Conservation (phyloP, 306 rosid species). For the Quercus aquifolioides region DNA sequence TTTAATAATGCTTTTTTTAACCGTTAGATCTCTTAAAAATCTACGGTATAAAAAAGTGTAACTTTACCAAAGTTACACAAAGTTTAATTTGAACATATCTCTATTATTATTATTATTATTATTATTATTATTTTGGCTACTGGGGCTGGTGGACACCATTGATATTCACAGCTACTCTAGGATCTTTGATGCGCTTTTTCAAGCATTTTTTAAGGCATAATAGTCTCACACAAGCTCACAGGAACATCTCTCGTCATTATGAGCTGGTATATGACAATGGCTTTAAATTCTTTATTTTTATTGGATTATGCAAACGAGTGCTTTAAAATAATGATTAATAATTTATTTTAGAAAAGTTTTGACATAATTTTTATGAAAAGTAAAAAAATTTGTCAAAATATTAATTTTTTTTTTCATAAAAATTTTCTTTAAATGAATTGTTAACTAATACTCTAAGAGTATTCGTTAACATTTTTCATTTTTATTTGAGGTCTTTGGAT, state of each 20-base stretch:
- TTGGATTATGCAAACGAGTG: accelerated
- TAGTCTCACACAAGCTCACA: conserved; percentile 79
- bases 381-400: accelerated
- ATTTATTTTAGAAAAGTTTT: too few species aligned
- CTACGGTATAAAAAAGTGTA: too few species aligned
- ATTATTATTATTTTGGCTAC: conserved; percentile 7
- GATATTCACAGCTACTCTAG: conserved; percentile 64
- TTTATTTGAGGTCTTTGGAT: neutral
- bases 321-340: accelerated
- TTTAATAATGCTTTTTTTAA: too few species aligned
- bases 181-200: conserved; percentile 70
- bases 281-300: neutral
- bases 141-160: conserved; percentile 98
- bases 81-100: too few species aligned
- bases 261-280: conserved; percentile 57
- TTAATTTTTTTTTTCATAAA: too few species aligned
- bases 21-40: too few species aligned
- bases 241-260: conserved; percentile 90
- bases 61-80: too few species aligned
- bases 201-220: conserved; percentile 74
- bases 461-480: neutral
- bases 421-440: accelerated
- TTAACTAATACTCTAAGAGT: accelerated
- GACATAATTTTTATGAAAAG: too few species aligned
- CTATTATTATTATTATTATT: neutral